Percentiles rank a stretch among this genome's conserved stretches.
phyloP scores from a whole-genome alignment of 352 stramenopile genomes.

The Phytophthora sp. region DNA sequence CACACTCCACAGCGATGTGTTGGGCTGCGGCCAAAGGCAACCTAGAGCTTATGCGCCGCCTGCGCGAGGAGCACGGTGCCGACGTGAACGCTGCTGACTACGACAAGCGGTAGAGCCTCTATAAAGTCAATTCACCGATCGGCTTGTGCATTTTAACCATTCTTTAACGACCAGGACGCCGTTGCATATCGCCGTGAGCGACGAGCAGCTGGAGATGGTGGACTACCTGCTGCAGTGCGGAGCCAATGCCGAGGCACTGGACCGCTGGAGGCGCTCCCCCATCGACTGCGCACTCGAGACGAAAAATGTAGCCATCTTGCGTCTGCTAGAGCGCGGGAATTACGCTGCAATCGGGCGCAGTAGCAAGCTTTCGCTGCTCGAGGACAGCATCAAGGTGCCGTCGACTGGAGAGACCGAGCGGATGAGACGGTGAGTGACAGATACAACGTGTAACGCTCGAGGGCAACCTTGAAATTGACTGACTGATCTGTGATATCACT shows the following conservation, averaged over 20 bases:
- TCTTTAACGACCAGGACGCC: conserved; percentile 57
- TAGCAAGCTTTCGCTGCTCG: conserved; percentile 28
- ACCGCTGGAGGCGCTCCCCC: conserved; percentile 75
- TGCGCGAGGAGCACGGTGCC: conserved; percentile 63
- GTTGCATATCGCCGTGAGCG: conserved; percentile 78
- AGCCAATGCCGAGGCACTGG: conserved; percentile 54
- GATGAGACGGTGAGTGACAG: conserved; percentile 28
- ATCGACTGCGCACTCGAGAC: conserved; percentile 72
- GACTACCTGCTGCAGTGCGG: conserved; percentile 68
- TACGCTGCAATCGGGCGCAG: conserved; percentile 25
- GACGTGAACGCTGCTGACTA: conserved; percentile 83
- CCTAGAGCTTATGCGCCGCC: conserved; percentile 59
- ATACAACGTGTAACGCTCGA: conserved; percentile 1
- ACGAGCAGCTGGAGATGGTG: conserved; percentile 61
- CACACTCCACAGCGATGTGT: conserved; percentile 78
- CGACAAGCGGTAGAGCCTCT: conserved; percentile 60
- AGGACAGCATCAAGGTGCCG: conserved; percentile 8
- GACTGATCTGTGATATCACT: neutral
- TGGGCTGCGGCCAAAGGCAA: conserved; percentile 75
- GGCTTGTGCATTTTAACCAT: no score
- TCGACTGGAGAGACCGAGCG: conserved; percentile 10
- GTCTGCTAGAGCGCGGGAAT: conserved; percentile 51
- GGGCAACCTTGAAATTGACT: conserved; percentile 15
- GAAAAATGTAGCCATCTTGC: conserved; percentile 52
- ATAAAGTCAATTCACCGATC: no score